These are phyloP conservation scores for Alnus rubra DNA, from an alignment of 306 rosid genomes.

Conservation along the genomic window DNA sequence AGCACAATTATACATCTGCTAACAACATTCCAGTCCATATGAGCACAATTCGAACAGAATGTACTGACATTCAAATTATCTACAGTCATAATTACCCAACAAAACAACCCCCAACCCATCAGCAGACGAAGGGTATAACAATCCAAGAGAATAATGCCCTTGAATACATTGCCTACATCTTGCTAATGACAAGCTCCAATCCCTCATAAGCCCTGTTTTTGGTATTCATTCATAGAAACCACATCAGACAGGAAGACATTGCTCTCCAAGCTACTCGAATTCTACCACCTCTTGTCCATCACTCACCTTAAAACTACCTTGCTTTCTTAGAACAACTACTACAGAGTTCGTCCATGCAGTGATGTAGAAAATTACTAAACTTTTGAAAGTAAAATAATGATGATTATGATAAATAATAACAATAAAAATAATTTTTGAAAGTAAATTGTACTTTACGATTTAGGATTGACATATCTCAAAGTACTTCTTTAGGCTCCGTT, in stretches of 20 bases:
- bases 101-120: not conserved
- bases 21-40: no score
- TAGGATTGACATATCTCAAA: no score
- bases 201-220: not conserved
- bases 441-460: no score
- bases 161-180: not conserved
- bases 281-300: not conserved
- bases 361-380: not conserved
- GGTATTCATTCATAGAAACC: not conserved
- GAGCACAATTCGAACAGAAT: no score
- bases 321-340: not conserved
- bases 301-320: not conserved
- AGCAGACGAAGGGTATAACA: not conserved
- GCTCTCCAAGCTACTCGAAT: not conserved
- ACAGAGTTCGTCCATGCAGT: not conserved
- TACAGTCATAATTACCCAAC: no score
- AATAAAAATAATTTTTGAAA: no score
- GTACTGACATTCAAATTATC: no score
- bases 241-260: not conserved
- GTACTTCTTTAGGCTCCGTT: no score
- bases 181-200: not conserved
- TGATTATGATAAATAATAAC: no score
- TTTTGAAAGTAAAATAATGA: no score
- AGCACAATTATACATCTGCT: no score
- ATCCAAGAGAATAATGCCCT: not conserved